Percentiles rank a stretch among this genome's conserved stretches.
Conservation (phyloP, 805 yeast species). For the Suhomyces sp. region DNA sequence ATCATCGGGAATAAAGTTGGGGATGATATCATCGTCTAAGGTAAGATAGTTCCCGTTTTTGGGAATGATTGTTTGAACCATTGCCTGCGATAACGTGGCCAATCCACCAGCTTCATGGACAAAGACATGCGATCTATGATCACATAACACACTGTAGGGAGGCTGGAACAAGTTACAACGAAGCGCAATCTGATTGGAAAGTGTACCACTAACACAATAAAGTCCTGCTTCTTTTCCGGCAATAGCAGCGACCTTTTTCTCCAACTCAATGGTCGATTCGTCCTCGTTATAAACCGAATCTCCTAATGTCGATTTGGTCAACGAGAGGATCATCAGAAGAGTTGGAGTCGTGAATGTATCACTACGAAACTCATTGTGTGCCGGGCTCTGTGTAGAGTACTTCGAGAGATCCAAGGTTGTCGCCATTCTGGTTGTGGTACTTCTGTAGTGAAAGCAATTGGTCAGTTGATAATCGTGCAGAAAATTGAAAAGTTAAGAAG, state of each 20-base stretch:
- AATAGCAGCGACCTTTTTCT: constrained; percentile 31
- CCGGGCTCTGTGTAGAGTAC: constrained; percentile 16
- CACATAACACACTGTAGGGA: constrained; percentile 41
- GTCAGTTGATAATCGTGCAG: too few relatives aligned
- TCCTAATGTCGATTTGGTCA: constrained; percentile 44
- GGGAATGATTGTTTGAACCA: constrained; percentile 40
- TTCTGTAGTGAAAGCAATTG: too few relatives aligned
- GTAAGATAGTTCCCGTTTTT: constrained; percentile 36
- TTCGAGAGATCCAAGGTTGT: constrained; percentile 4
- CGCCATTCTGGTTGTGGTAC: too few relatives aligned
- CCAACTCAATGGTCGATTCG: constrained; percentile 31
- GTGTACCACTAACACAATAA: constrained; percentile 43
- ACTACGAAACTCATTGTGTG: constrained; percentile 46
- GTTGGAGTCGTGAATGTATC: constrained; percentile 94
- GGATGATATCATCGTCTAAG: constrained; percentile 37
- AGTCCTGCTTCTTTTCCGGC: constrained; percentile 42
- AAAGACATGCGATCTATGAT: constrained; percentile 36
- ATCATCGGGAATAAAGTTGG: constrained; percentile 40
- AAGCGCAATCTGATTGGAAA: constrained; percentile 42
- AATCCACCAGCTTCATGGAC: constrained; percentile 44
- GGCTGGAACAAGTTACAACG: constrained; percentile 42
- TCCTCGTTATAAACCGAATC: constrained; percentile 47
- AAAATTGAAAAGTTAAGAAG: too few relatives aligned
- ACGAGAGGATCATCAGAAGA: constrained; percentile 28
- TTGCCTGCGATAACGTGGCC: constrained; percentile 43